Evolutionary conservation across 805 yeast genomes (phyloP).

Genomic region (Candida germanica): DNA sequence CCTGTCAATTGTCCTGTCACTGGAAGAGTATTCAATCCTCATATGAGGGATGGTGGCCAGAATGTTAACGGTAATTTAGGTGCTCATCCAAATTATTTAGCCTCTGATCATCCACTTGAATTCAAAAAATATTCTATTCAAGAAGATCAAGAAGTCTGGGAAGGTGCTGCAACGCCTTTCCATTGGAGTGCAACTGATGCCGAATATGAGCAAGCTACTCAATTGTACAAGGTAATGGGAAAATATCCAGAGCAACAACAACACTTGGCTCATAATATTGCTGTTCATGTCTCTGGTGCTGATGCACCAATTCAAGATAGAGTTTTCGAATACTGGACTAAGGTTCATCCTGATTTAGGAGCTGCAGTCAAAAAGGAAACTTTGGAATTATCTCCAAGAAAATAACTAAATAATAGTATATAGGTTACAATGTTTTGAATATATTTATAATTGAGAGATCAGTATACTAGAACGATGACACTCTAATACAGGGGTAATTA

Average conservation of each 20-base stretch:
- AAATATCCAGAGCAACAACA: conserved; percentile 79
- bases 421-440: too few relatives aligned
- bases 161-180: conserved; percentile 77
- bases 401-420: conserved; percentile 23
- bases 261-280: conserved; percentile 78
- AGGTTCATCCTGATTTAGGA: conserved; percentile 70
- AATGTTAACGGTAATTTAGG: conserved; percentile 62
- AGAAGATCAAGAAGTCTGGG: conserved; percentile 76
- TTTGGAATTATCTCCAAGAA: conserved; percentile 49
- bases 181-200: conserved; percentile 72
- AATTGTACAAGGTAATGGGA: conserved; percentile 74
- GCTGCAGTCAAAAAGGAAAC: conserved; percentile 63
- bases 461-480: too few relatives aligned
- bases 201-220: conserved; percentile 77
- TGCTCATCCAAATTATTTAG: conserved; percentile 69
- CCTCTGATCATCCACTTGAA: conserved; percentile 51
- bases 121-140: conserved; percentile 47
- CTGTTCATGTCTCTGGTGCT: conserved; percentile 70
- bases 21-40: conserved; percentile 53
- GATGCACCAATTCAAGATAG: conserved; percentile 73
- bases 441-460: too few relatives aligned
- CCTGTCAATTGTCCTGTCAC: conserved; percentile 84
- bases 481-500: too few relatives aligned
- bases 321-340: conserved; percentile 71
- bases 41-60: conserved; percentile 82